A percentile compares a stretch with the other conserved stretches of the same genome.
Conservation (phyloP, 371 early-diverging fungal species). For the Blyttiomyces sp. region DNA sequence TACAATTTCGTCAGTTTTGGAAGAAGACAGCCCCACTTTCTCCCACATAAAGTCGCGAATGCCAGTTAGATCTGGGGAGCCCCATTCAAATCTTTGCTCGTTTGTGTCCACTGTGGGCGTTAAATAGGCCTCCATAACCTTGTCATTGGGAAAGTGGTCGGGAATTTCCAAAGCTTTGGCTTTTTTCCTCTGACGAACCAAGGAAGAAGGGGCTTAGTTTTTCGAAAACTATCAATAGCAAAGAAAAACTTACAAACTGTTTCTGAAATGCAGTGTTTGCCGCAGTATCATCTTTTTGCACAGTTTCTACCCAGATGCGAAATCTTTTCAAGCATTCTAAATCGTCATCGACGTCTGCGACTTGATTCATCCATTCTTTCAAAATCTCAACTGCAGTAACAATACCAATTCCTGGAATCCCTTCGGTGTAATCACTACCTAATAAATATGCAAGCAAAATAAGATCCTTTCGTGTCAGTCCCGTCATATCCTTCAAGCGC, state of each 20-base stretch:
- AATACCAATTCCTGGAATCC: slow-evolving; percentile 91
- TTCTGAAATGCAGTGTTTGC: slow-evolving; percentile 52
- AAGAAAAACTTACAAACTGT: slow-evolving; percentile 55
- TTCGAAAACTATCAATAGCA: neutral
- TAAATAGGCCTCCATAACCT: slow-evolving; percentile 76
- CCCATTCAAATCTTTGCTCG: slow-evolving; percentile 72
- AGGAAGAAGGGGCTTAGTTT: slow-evolving; percentile 11
- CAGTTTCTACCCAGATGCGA: slow-evolving; percentile 19
- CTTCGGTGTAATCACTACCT: slow-evolving; percentile 98
- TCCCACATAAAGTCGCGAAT: slow-evolving; percentile 63
- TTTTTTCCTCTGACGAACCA: slow-evolving; percentile 22
- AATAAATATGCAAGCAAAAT: slow-evolving; percentile 87
- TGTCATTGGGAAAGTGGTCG: slow-evolving; percentile 71
- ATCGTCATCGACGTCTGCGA: slow-evolving; percentile 15
- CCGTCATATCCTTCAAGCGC: slow-evolving; percentile 67
- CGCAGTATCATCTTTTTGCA: slow-evolving; percentile 25
- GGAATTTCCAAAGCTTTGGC: slow-evolving; percentile 56
- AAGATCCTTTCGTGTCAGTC: slow-evolving; percentile 67
- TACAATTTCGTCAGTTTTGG: slow-evolving; percentile 61
- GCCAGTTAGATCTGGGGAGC: slow-evolving; percentile 74
- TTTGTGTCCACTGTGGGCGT: slow-evolving; percentile 76
- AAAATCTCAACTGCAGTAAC: slow-evolving; percentile 90
- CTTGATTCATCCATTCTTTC: slow-evolving; percentile 51
- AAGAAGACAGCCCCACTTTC: slow-evolving; percentile 51
- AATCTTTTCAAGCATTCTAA: slow-evolving; percentile 21